Percentiles rank a stretch among this genome's conserved stretches.
Evolutionary conservation across 345 rosid species (phyloP).

Genomic region (Gossypium bickii): DNA sequence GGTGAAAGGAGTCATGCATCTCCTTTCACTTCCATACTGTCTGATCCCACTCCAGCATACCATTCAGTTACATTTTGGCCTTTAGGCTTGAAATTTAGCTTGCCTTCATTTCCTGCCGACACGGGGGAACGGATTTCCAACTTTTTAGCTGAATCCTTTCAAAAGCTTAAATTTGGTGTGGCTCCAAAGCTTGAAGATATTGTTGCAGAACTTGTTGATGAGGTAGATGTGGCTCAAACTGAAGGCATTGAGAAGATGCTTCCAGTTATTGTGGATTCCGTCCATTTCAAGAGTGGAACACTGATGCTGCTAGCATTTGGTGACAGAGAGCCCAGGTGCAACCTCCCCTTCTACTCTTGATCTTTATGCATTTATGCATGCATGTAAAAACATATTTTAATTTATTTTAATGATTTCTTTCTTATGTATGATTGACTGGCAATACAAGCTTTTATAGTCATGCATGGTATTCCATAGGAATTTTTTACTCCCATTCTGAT

Average conservation of each 20-base stretch:
- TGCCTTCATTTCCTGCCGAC: slow-evolving; percentile 34
- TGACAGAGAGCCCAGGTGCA: slow-evolving; percentile 87
- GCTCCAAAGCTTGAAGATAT: slow-evolving; percentile 52
- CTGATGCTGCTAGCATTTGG: slow-evolving; percentile 83
- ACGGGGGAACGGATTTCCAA: slow-evolving; percentile 31
- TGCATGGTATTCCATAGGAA: neutral
- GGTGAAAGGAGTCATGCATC: slow-evolving; percentile 28
- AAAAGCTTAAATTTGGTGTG: slow-evolving; percentile 40
- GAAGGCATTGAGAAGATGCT: slow-evolving; percentile 62
- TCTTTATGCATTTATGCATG: neutral
- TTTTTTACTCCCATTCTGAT: neutral
- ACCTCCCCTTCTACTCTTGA: neutral
- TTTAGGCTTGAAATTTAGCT: slow-evolving; percentile 21
- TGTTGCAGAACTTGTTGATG: slow-evolving; percentile 59
- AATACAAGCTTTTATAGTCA: neutral
- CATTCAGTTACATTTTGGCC: slow-evolving; percentile 33
- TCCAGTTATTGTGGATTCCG: slow-evolving; percentile 84
- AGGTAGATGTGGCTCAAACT: slow-evolving; percentile 45
- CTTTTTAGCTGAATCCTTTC: slow-evolving; percentile 36
- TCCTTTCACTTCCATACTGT: slow-evolving; percentile 31
- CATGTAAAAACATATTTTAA: neutral
- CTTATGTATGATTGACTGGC: neutral
- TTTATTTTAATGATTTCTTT: neutral
- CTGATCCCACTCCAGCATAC: slow-evolving; percentile 29
- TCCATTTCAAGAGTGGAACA: slow-evolving; percentile 84